Base-by-base conservation (phyloP, 352 stramenopile species). In the Pythium biforme region DNA sequence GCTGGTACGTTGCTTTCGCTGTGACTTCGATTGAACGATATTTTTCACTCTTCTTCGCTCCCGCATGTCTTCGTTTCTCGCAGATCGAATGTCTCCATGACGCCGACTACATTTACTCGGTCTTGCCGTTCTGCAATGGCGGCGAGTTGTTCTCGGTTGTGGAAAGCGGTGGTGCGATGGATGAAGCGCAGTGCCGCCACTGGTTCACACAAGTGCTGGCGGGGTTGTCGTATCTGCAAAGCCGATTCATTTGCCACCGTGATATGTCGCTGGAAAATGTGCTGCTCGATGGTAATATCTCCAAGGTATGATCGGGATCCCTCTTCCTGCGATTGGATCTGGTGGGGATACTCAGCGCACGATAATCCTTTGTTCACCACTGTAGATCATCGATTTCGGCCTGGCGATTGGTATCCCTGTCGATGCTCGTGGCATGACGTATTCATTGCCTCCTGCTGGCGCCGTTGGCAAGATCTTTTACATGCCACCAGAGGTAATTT, bases 401-500 rank as follows among this genome's bases (percentile, higher is more conserved):
- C 62, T 95, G 8, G 81, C 82, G 37, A 93, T 95, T 66, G 84
- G 86, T 23, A 92, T 95, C 64, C 86, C 86, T 5, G 83, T 95
- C 14, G 85, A 94, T 64, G 63, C 85, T 22, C 78, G 88, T 27
- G 85, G 85, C 52, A 94, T 94, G 85, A 94, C 85, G 49, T 94
- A 94, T 72, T 89, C 83, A 34, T 55, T 95, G 33, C 84, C 84
- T 29, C 86, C 83, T 19, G 80, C 86, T 34, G 86, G 84, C 26
- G 84, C 83, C 19, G 86, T 95, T 62, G 86, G 86, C 61, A 95
- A 95, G 75, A 93, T 93, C 61, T 95, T 95, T 68, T 95, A 95
- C 79, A 95, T 95, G 86, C 83, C 86, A 0, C 86, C 86, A 37
- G 86, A 95, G 77, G 86, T 94, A 59, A 41, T 22, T n/a, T n/a